Conservation (phyloP, 2,329 filamentous ascomycete genomes). For the Pseudogymnoascus sp. region DNA sequence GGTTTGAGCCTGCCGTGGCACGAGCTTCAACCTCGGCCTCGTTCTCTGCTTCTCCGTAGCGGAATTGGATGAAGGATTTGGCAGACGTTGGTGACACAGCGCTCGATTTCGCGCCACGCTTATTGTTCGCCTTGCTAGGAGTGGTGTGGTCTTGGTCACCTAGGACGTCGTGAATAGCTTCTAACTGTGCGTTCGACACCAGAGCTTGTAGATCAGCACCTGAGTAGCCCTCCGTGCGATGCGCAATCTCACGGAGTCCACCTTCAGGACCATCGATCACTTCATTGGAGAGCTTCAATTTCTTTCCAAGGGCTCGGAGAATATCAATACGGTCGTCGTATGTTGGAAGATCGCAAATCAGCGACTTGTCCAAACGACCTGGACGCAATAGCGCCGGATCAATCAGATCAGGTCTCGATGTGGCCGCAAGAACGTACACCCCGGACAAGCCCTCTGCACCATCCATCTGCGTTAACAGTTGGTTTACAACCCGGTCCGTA, state of each 20-base stretch:
- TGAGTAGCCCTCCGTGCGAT: conserved; percentile 78
- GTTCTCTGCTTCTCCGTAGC: conserved; percentile 59
- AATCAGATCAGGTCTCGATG: conserved; percentile 86
- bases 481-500: conserved; percentile 97
- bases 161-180: conserved; percentile 91
- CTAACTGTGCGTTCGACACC: conserved; percentile 91
- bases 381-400: conserved; percentile 88
- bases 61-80: conserved; percentile 71
- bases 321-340: conserved; percentile 81
- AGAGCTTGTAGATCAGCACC: conserved; percentile 92
- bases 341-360: conserved; percentile 83
- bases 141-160: conserved; percentile 46
- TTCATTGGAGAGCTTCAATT: conserved; percentile 64
- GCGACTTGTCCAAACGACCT: conserved; percentile 83
- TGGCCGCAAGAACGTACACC: conserved; percentile 94
- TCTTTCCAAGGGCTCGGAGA: conserved; percentile 71
- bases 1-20: conserved; percentile 38
- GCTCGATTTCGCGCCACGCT: conserved; percentile 11
- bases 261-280: conserved; percentile 46
- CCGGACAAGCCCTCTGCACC: conserved; percentile 90
- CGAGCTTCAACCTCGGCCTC: conserved; percentile 32
- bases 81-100: conserved; percentile 16
- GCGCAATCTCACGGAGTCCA: conserved; percentile 65
- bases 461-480: conserved; percentile 97
- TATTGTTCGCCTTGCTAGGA: conserved; percentile 24